Conservation (phyloP, 176 grass and related monocot genomes). For the bread wheat (Triticum aestivum) region DNA sequence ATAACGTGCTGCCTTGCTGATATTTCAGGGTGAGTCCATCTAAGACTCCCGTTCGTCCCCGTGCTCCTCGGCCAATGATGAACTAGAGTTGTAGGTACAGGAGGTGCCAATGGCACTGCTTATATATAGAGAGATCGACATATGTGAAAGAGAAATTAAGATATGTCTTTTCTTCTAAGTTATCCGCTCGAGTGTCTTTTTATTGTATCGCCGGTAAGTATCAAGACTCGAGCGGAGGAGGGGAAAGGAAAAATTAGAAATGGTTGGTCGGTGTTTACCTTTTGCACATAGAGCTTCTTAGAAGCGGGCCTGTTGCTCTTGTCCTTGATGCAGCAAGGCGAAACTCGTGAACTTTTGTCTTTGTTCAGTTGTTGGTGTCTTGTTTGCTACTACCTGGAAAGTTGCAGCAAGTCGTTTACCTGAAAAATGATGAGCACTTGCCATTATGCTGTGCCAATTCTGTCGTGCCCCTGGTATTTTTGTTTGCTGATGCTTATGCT, state of each 20-base stretch:
- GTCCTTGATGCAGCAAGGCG: conserved; percentile 53
- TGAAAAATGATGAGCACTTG: conserved; percentile 36
- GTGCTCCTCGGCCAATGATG: conserved; percentile 65
- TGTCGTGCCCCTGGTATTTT: not conserved
- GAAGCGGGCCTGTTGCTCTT: conserved; percentile 38
- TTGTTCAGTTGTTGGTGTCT: conserved; percentile 68
- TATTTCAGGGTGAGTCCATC: conserved; percentile 95
- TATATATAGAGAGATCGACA: conserved; percentile 70
- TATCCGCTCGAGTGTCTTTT: conserved; percentile 25
- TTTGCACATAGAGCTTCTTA: conserved; percentile 64
- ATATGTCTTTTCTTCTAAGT: conserved; percentile 59
- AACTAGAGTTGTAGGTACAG: conserved; percentile 80
- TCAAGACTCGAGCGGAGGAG: conserved; percentile 20
- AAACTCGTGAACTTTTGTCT: conserved; percentile 52
- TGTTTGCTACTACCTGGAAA: conserved; percentile 37
- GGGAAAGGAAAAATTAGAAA: conserved; percentile 9
- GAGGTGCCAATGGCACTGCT: conserved; percentile 70
- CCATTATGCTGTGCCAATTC: conserved; percentile 22
- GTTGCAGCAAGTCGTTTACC: conserved; percentile 22
- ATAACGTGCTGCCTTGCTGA: not conserved
- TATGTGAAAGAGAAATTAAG: conserved; percentile 53
- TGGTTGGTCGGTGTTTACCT: conserved; percentile 33
- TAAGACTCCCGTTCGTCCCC: conserved; percentile 95
- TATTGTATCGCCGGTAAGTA: conserved; percentile 32
- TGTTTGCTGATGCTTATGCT: not conserved